phyloP scores from a whole-genome alignment of 495 filamentous ascomycete species.

The Podospora didyma region DNA sequence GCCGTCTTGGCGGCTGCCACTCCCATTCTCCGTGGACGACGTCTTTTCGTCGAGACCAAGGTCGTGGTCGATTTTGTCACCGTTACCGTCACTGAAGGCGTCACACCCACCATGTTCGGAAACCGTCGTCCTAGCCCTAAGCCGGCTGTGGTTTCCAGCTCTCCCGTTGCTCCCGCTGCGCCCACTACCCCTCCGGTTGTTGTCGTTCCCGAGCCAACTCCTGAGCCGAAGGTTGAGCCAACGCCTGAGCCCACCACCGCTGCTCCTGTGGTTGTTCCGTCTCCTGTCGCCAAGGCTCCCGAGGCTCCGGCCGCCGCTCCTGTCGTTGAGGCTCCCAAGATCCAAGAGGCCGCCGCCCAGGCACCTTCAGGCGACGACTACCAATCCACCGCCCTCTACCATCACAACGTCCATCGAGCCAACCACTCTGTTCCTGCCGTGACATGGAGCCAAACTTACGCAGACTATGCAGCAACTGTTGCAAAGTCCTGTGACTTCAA shows the following conservation, averaged over 20 bases:
- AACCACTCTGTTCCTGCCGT: slow-evolving; percentile 71
- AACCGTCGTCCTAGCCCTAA: not conserved
- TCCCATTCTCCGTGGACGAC: slow-evolving; percentile 56
- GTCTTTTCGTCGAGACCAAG: slow-evolving; percentile 52
- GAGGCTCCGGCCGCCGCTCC: not conserved
- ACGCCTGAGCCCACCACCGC: slow-evolving; percentile 6
- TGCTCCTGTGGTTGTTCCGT: not conserved
- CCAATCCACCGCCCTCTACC: slow-evolving; percentile 44
- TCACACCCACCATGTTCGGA: slow-evolving; percentile 10
- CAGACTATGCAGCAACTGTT: slow-evolving; percentile 51
- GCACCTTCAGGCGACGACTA: slow-evolving; percentile 26
- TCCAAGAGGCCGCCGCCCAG: slow-evolving; percentile 16
- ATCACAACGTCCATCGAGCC: slow-evolving; percentile 83
- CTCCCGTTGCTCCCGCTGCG: slow-evolving; percentile 10
- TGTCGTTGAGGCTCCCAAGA: slow-evolving; percentile 9
- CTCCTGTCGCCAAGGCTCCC: not conserved
- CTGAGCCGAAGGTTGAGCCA: not conserved
- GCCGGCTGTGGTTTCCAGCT: slow-evolving; percentile 6
- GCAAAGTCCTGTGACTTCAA: slow-evolving; percentile 60
- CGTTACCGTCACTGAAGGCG: slow-evolving; percentile 52
- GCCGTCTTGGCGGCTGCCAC: slow-evolving; percentile 58
- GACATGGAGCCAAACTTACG: slow-evolving; percentile 58
- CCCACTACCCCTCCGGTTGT: slow-evolving; percentile 15
- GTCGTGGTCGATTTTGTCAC: slow-evolving; percentile 58
- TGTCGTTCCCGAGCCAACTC: slow-evolving; percentile 14